Percentiles rank a stretch among this genome's conserved stretches.
Evolutionary conservation across 75 land plant genomes (phyloP).

Genomic region (Pinus tabuliformis): DNA sequence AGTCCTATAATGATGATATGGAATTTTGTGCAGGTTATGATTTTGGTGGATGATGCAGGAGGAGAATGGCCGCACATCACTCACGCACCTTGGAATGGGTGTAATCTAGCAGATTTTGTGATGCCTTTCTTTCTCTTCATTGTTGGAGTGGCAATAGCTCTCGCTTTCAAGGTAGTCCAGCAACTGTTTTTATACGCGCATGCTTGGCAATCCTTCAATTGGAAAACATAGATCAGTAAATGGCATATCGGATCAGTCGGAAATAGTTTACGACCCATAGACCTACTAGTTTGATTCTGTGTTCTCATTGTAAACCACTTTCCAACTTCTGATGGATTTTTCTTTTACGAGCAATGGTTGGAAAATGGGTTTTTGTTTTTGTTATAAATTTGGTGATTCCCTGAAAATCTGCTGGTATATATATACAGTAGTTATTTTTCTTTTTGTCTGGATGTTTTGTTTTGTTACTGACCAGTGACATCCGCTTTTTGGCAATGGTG

Average conservation of each 20-base stretch:
- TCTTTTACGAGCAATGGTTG: too few relatives aligned
- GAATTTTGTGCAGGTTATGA: slow-evolving; percentile 53
- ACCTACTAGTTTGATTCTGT: too few relatives aligned
- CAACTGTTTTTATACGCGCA: neutral
- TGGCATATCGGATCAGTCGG: neutral
- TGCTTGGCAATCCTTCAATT: neutral
- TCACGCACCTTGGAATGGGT: slow-evolving; percentile 82
- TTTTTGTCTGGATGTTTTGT: too few relatives aligned
- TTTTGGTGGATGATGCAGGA: slow-evolving; percentile 83
- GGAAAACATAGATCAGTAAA: neutral
- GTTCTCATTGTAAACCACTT: too few relatives aligned
- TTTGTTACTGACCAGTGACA: too few relatives aligned
- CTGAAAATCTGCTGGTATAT: too few relatives aligned
- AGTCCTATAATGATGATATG: neutral
- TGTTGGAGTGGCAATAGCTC: slow-evolving; percentile 77
- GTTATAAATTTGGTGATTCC: too few relatives aligned
- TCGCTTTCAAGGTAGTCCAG: slow-evolving; percentile 58
- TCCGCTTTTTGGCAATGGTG: too few relatives aligned
- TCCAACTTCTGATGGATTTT: too few relatives aligned
- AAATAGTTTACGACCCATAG: neutral
- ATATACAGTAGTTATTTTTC: too few relatives aligned
- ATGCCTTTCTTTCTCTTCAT: slow-evolving; percentile 86
- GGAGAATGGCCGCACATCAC: slow-evolving; percentile 69
- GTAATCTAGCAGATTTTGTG: slow-evolving; percentile 78
- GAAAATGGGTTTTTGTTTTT: too few relatives aligned